A percentile compares a stretch with the other conserved stretches of the same genome.
phyloP scores from a whole-genome alignment of 257 asterid species.

The Nicotiana tabacum region DNA sequence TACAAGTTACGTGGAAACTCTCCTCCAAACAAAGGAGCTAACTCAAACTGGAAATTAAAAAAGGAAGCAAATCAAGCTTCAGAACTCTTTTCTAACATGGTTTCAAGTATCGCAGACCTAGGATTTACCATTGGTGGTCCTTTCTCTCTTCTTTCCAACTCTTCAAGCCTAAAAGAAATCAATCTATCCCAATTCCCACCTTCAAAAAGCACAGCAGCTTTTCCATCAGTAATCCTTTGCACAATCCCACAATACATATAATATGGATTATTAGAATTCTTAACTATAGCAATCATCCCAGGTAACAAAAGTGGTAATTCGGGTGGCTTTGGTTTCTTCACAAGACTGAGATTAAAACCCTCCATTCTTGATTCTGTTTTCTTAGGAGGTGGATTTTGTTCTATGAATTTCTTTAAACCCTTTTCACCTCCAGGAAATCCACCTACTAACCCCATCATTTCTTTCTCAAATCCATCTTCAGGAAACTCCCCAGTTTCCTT shows the following conservation, averaged over 20 bases:
- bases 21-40: neutral
- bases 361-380: constrained; percentile 16
- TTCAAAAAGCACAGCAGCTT: constrained; percentile 82
- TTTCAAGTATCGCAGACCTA: constrained; percentile 61
- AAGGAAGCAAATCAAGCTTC: neutral
- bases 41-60: no score
- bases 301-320: constrained; percentile 74
- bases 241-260: constrained; percentile 83
- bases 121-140: constrained; percentile 89
- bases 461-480: constrained; percentile 73
- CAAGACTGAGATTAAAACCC: constrained; percentile 38
- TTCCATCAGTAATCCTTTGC: constrained; percentile 88
- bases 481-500: constrained; percentile 14
- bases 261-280: constrained; percentile 56
- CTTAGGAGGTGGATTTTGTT: constrained; percentile 64
- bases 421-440: constrained; percentile 90
- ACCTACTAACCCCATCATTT: constrained; percentile 70
- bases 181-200: constrained; percentile 88
- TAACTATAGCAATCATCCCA: constrained; percentile 87
- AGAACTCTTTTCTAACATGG: constrained; percentile 28
- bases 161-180: constrained; percentile 69
- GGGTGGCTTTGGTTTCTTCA: constrained; percentile 59
- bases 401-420: constrained; percentile 63
- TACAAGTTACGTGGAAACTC: no score
- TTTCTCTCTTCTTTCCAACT: constrained; percentile 75